Conservation (phyloP, 495 filamentous ascomycete species). For the Xylaria venustula region DNA sequence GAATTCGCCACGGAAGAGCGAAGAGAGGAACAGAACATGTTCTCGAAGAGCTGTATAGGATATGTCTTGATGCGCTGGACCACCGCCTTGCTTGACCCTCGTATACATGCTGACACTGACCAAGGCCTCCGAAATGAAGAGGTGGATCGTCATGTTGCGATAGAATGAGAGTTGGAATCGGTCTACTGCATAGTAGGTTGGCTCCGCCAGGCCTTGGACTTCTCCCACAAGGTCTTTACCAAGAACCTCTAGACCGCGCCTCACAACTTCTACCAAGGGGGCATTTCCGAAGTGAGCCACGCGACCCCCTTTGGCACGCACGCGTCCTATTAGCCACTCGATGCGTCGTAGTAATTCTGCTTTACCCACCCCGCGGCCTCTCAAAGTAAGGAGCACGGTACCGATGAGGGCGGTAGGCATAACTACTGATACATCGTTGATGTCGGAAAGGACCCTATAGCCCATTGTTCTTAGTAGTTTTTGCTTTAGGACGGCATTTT, state of each 20-base stretch:
- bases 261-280: constrained; percentile 76
- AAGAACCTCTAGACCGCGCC: constrained; percentile 85
- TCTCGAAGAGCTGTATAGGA: constrained; percentile 64
- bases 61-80: constrained; percentile 75
- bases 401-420: constrained; percentile 97
- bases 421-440: constrained; percentile 92
- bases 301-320: constrained; percentile 80
- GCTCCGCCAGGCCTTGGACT: constrained; percentile 75
- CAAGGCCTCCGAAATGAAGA: constrained; percentile 89
- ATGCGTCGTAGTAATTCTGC: constrained; percentile 80
- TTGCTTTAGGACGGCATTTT: constrained; percentile 47
- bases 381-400: constrained; percentile 85
- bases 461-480: constrained; percentile 78
- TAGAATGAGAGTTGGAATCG: constrained; percentile 97
- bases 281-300: constrained; percentile 89
- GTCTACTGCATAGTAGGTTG: constrained; percentile 90
- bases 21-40: constrained; percentile 86
- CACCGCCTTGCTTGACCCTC: constrained; percentile 82
- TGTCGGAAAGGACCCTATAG: constrained; percentile 87
- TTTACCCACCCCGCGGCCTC: constrained; percentile 89
- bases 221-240: constrained; percentile 83
- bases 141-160: constrained; percentile 97
- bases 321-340: constrained; percentile 82
- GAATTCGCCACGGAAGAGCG: constrained; percentile 93
- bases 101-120: constrained; percentile 89